These are phyloP conservation scores for Solanum gracilifrons DNA, from an alignment of 257 asterid species.

Conservation along the genomic window DNA sequence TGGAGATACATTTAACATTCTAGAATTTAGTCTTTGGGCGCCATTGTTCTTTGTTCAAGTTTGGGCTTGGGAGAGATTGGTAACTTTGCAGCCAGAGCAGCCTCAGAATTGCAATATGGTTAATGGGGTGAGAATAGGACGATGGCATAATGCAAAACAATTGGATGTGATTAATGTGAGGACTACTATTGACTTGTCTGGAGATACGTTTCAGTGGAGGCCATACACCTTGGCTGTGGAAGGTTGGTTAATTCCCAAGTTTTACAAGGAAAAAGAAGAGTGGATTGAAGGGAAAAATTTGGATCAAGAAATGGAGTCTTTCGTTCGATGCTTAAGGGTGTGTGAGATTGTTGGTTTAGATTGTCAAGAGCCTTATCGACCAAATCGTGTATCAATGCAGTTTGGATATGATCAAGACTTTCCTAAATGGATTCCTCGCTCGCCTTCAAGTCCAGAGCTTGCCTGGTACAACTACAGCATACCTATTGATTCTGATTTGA, in stretches of 20 bases:
- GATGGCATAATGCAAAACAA: constrained; percentile 16
- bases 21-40: constrained; percentile 12
- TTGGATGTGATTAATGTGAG: constrained; percentile 11
- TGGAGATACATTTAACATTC: background rate
- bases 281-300: background rate
- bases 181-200: constrained; percentile 12
- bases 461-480: constrained; percentile 6
- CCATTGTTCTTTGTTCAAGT: constrained; percentile 27
- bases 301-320: constrained; percentile 11
- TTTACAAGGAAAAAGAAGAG: constrained; percentile 13
- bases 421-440: constrained; percentile 5
- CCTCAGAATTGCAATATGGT: constrained; percentile 3
- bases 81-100: constrained; percentile 7
- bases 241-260: constrained; percentile 13
- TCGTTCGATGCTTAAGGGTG: constrained; percentile 15
- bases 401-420: constrained; percentile 31
- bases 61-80: constrained; percentile 45
- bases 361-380: constrained; percentile 21
- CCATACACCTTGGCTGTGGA: constrained; percentile 21
- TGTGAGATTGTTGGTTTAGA: constrained; percentile 21
- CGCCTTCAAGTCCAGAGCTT: background rate
- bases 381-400: constrained; percentile 33
- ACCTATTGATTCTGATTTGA: background rate
- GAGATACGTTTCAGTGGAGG: constrained; percentile 19
- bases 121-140: constrained; percentile 10